Evolutionary conservation across 2,329 filamentous ascomycete species (phyloP).

Genomic region (Thyridium curvatum): DNA sequence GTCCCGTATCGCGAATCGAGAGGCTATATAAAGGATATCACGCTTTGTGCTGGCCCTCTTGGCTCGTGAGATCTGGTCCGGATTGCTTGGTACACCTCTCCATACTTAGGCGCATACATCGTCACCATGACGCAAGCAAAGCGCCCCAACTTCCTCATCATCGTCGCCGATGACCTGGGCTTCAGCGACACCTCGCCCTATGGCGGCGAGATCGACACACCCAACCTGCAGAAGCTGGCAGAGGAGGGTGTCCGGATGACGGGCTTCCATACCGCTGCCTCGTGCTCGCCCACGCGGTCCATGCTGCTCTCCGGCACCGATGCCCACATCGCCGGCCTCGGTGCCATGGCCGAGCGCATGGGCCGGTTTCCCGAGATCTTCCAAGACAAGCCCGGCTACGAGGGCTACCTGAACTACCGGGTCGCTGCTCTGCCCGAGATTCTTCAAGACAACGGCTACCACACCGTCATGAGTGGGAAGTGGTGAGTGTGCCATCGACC

Average conservation of each 20-base stretch:
- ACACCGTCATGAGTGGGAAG: slow-evolving; percentile 56
- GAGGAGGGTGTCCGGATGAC: slow-evolving; percentile 47
- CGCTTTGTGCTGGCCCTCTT: no score
- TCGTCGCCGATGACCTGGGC: slow-evolving; percentile 6
- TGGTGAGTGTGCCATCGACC: slow-evolving; percentile 27
- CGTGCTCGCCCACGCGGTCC: slow-evolving; percentile 52
- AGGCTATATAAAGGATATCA: no score
- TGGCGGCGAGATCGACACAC: slow-evolving; percentile 52
- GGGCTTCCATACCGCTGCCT: slow-evolving; percentile 52
- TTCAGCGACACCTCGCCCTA: slow-evolving; percentile 42
- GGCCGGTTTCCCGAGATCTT: background rate
- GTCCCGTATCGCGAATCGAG: no score
- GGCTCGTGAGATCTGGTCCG: no score
- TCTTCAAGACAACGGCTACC: slow-evolving; percentile 51
- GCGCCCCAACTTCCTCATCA: no score
- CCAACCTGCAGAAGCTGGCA: slow-evolving; percentile 47
- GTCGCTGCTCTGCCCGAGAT: slow-evolving; percentile 54
- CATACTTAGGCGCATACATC: no score
- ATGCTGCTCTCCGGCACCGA: slow-evolving; percentile 50
- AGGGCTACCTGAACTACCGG: slow-evolving; percentile 55
- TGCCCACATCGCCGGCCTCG: slow-evolving; percentile 4
- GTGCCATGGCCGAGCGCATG: slow-evolving; percentile 1
- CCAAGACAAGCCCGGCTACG: slow-evolving; percentile 48
- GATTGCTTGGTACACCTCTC: no score
- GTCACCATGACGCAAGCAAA: no score